Percentiles rank a stretch among this genome's conserved stretches.
Conservation (phyloP, 148 eudicot species). For the Mesembryanthemum crystallinum region DNA sequence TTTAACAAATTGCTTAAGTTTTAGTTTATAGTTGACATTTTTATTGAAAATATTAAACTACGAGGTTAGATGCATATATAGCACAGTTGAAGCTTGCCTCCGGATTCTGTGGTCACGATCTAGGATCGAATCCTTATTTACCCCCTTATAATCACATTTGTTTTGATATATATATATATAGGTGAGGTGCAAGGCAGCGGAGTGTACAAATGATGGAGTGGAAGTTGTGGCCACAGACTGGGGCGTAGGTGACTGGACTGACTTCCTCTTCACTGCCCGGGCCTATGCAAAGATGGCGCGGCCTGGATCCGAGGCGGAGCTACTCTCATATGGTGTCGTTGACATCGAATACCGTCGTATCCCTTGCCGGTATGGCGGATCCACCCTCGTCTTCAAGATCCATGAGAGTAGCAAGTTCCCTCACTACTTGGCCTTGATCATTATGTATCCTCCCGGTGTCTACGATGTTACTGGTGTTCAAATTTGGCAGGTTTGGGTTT, state of each 20-base stretch:
- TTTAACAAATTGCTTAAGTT: too few relatives aligned
- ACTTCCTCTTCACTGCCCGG: conserved; percentile 15
- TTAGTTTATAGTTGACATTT: too few relatives aligned
- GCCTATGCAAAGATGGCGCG: conserved; percentile 25
- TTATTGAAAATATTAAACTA: too few relatives aligned
- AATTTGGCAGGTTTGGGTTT: conserved; percentile 22
- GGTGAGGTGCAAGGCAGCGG: conserved; percentile 25
- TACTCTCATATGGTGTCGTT: conserved; percentile 11
- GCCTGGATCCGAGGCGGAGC: conserved; percentile 8
- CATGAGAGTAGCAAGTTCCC: conserved; percentile 22
- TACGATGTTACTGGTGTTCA: conserved; percentile 24
- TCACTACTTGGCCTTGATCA: conserved; percentile 26
- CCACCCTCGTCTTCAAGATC: conserved; percentile 4
- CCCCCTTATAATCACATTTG: too few relatives aligned
- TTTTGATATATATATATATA: too few relatives aligned
- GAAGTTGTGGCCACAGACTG: conserved; percentile 27
- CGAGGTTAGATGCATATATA: too few relatives aligned
- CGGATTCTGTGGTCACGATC: too few relatives aligned
- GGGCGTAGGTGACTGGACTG: conserved; percentile 21
- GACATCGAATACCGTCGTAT: conserved; percentile 11
- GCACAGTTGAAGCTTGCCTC: too few relatives aligned
- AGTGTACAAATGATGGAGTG: conserved; percentile 25
- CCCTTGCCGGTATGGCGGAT: conserved; percentile 14
- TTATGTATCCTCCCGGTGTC: conserved; percentile 15
- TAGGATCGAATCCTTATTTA: too few relatives aligned